Base-by-base conservation (phyloP, 306 rosid species). In the Prunus padus region DNA sequence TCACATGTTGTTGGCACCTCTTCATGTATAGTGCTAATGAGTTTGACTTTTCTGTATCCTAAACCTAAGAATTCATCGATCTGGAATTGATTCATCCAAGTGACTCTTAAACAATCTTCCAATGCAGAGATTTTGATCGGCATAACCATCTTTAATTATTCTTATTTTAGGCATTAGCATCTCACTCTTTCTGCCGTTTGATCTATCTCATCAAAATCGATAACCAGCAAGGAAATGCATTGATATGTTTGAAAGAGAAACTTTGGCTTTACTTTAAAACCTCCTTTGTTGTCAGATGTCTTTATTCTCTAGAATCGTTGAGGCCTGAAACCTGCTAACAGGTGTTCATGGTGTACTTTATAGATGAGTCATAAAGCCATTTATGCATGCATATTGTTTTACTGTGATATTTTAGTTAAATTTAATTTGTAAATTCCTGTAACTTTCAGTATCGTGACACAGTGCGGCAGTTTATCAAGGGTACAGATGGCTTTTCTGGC, bases 401-500 rank as follows among this genome's bases (percentile, higher is more conserved):
- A 26, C 46, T 59, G 11, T 68, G 15, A 51, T 54, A 47, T 56
- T 31, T 46, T 16, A 19, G 60, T 51, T 25, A 54, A 14, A 65
- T 81, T 18, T 80, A 57, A 74, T 52, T 62, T 30, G 65, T 31
- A 44, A 28, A 8, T 79, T 76, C 75, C 80, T 84, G 69, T 75
- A 60, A 76, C 66, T 77, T 88, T 62, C 97, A 95, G 98, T 95
- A 81, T 79, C 93, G 97, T 73, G 98, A 95, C 86, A 85, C 81
- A 3, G 93, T 90, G 69, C 93, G 98, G 74, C 93, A 85, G 77
- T 95, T 95, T 91, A 87, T 95, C 82, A 92, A 95, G 87, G 98
- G 98, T 30, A 92, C 97, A 50, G 86, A 83, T 86, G 98, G 97
- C 69, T 90, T 92, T 87, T 86, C 97, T 54, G 98, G 98, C 82